Conservation (phyloP, 192 early-diverging fungal genomes). For the Entomortierella lignicola region DNA sequence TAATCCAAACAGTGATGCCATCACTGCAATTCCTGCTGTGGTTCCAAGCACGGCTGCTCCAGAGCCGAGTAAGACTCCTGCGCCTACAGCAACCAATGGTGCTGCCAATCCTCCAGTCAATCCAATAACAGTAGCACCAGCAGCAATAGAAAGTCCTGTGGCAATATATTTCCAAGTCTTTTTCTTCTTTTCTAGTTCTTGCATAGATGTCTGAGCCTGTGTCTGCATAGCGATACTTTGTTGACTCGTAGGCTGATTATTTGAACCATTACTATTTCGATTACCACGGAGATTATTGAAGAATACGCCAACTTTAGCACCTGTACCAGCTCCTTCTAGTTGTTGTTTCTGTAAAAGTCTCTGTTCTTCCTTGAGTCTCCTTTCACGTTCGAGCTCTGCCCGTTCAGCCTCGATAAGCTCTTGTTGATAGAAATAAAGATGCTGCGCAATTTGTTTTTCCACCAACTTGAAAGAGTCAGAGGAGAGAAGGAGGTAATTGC, state of each 20-base stretch:
- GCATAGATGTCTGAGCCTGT: constrained; percentile 55
- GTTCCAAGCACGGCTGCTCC: constrained; percentile 66
- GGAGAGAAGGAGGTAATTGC: constrained; percentile 40
- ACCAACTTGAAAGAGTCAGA: constrained; percentile 33
- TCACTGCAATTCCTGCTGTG: constrained; percentile 63
- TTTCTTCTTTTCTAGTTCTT: constrained; percentile 59
- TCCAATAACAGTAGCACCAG: constrained; percentile 68
- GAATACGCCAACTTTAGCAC: constrained; percentile 26
- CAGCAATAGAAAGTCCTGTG: constrained; percentile 63
- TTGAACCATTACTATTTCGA: background rate
- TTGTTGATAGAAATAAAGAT: constrained; percentile 64
- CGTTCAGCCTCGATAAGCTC: constrained; percentile 40
- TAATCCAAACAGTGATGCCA: constrained; percentile 67
- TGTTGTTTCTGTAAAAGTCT: constrained; percentile 19
- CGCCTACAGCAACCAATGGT: constrained; percentile 63
- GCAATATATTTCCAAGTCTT: constrained; percentile 62
- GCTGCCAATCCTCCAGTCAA: constrained; percentile 63
- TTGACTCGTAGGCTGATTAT: constrained; percentile 8
- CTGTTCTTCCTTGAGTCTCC: constrained; percentile 19
- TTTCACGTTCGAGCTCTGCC: constrained; percentile 13
- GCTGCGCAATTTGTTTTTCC: constrained; percentile 62
- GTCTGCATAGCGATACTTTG: constrained; percentile 53
- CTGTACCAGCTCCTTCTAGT: constrained; percentile 13
- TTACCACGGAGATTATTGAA: constrained; percentile 29
- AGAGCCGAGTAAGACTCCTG: constrained; percentile 57